These are phyloP conservation scores for Hippophae gyantsensis DNA, from an alignment of 306 rosid genomes.

Conservation along the genomic window DNA sequence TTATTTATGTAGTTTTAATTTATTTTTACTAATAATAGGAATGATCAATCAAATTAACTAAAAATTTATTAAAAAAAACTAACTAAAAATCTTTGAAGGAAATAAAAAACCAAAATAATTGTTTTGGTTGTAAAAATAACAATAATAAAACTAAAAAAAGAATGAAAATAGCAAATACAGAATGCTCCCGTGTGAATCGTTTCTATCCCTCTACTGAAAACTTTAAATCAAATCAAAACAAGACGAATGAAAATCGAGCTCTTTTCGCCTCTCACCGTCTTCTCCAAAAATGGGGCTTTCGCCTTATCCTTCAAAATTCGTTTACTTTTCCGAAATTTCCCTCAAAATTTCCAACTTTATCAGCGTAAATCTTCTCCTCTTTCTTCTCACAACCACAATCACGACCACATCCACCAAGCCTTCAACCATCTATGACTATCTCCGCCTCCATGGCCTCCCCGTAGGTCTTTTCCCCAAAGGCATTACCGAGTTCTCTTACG, in stretches of 20 bases:
- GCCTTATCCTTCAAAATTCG: conserved; percentile 1
- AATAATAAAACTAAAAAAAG: too few relatives aligned
- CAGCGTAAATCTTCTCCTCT: conserved; percentile 3
- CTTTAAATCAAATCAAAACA: background rate
- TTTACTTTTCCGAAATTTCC: conserved; percentile 4
- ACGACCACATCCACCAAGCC: conserved; percentile 4
- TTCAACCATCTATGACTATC: conserved; percentile 55
- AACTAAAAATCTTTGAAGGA: too few relatives aligned
- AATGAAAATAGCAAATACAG: too few relatives aligned
- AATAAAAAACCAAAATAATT: too few relatives aligned
- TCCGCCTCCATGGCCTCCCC: conserved; percentile 63
- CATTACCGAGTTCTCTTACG: conserved; percentile 38
- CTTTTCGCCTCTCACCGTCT: background rate
- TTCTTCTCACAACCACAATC: conserved; percentile 3
- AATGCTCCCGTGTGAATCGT: too few relatives aligned
- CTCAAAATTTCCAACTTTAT: conserved; percentile 1
- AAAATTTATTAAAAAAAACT: too few relatives aligned
- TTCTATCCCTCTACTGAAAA: too few relatives aligned
- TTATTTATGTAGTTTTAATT: too few relatives aligned
- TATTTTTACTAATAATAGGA: too few relatives aligned
- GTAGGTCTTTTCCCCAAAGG: conserved; percentile 70
- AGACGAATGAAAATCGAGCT: background rate
- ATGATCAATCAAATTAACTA: too few relatives aligned
- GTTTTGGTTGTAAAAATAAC: too few relatives aligned
- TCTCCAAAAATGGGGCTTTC: conserved; percentile 11